Conservation (phyloP, 225 moss, liverwort and hornwort species). For the Ulota crispa region DNA sequence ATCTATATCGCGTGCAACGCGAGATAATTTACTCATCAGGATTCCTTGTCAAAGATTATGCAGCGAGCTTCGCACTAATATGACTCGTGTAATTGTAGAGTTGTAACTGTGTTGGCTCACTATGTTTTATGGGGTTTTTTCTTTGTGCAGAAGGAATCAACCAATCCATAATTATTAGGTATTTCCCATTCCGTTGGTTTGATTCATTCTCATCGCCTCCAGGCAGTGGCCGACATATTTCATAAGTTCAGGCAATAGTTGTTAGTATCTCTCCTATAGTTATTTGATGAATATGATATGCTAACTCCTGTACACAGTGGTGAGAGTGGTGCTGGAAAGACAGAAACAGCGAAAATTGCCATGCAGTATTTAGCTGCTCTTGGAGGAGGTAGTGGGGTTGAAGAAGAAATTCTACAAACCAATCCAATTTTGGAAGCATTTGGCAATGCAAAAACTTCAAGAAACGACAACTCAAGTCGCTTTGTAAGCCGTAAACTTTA, state of each 20-base stretch:
- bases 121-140: not conserved
- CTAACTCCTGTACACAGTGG: constrained; percentile 56
- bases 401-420: constrained; percentile 95
- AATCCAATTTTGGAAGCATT: constrained; percentile 99
- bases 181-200: constrained; percentile 14
- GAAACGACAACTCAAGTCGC: constrained; percentile 99
- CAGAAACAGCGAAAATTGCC: constrained; percentile 98
- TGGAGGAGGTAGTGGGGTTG: constrained; percentile 93
- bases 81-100: not conserved
- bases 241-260: not conserved
- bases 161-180: constrained; percentile 99
- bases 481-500: constrained; percentile 67
- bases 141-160: constrained; percentile 82
- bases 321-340: constrained; percentile 99
- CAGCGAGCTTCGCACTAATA: not conserved
- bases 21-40: not conserved
- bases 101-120: constrained; percentile 8
- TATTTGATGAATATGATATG: constrained; percentile 8
- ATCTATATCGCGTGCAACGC: not conserved
- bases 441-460: constrained; percentile 95
- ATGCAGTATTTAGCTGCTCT: constrained; percentile 97
- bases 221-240: not conserved
- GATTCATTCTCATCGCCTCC: not conserved
- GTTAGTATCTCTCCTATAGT: not conserved
- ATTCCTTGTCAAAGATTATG: constrained; percentile 6